Evolutionary conservation across 1,139 yeast species (phyloP), one percentile per base, ranked within the genome.

Genomic region (Hyphopichia pseudoburtonii): DNA sequence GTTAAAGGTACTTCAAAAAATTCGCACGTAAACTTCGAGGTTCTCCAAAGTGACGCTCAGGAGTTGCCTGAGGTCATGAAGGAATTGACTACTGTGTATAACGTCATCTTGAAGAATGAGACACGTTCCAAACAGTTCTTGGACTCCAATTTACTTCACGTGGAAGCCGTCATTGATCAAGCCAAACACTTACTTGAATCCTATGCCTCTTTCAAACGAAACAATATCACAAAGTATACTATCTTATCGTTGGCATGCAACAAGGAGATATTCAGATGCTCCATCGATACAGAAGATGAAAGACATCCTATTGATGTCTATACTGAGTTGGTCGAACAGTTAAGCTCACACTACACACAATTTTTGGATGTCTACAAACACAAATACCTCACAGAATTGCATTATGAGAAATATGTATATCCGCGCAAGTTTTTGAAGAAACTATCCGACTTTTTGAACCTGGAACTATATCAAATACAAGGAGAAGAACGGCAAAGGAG

Each of bases 321-420:
- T 38, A 38, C 54, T 5, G 61, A 55, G 22, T 52, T 66, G 0
- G 38, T 69, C 5, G 43, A 52, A 24, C 71, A 58, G 43, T 56
- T 70, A 36, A 44, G 53, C 3, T 63, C 56, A 37, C 75, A 71
- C 44, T 71, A 70, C 46, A 50, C 52, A 18, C 67, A 64, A 32
- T 70, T 69, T 38, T 41, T 61, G 17, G 43, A 54, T 4, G 56
- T 68, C 4, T 70, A 61, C 51, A 60, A 59, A 38, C 51, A 66
- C n/a, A 59, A 66, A 36, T 71, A 70, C 40, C 50, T 70, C 22
- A 43, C 56, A 12, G 77, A 71, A 46, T 50, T 67, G 21, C 71
- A 68, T 45, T 65, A 66, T 39, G 73, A 71, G 42, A 62, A 60
- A 42, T 70, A 57, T 44, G 59, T 57, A 3, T 70, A 68, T 39